Base-by-base conservation (phyloP, 768 basidiomycete species). In the Russula virescens region DNA sequence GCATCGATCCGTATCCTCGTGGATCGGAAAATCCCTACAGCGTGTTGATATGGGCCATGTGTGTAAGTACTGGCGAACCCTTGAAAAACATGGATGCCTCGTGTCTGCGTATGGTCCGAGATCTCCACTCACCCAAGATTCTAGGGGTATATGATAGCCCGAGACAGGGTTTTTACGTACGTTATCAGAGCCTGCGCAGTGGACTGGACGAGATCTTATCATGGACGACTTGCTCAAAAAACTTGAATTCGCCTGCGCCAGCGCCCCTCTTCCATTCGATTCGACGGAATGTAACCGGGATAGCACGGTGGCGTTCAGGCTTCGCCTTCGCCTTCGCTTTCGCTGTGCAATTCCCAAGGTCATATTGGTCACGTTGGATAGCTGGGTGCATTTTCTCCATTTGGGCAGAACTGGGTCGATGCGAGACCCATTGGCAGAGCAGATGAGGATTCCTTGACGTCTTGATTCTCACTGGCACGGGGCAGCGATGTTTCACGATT, bases 181-280 rank as follows among this genome's bases (percentile, higher is more conserved):
- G 38, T 38, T 38, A 38, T 38, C 38, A 11, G 10, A 38, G 2
- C 13, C 5, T 11, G 2, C 10, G 5, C 13, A 2, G 13, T 11
- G 13, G 38, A 38, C 13, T 7, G 2, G 38, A 13, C 7, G 42
- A 43, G 21, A 61, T 31, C 31, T 31, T 4, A 31, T 3, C 31
- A 31, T 8, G 8, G 31, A 70, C 45, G 61, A 66, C 19, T 43
- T 72, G 19, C 70, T 69, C 49, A 56, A 63, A 18, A n/a, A n/a
- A n/a, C n/a, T n/a, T n/a, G n/a, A n/a, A 74, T 76, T 58, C 54
- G 60, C 28, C 65, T 65, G 16, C 72, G 72, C 6, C 75, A n/a
- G n/a, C n/a, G n/a, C 72, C 5, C 68, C 75, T 13, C 48, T 77
- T 38, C 38, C 9, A 71, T 73, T 73, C 47, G 77, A 78, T 35